phyloP scores from a whole-genome alignment of 345 rosid species.

The Turritis glabra region DNA sequence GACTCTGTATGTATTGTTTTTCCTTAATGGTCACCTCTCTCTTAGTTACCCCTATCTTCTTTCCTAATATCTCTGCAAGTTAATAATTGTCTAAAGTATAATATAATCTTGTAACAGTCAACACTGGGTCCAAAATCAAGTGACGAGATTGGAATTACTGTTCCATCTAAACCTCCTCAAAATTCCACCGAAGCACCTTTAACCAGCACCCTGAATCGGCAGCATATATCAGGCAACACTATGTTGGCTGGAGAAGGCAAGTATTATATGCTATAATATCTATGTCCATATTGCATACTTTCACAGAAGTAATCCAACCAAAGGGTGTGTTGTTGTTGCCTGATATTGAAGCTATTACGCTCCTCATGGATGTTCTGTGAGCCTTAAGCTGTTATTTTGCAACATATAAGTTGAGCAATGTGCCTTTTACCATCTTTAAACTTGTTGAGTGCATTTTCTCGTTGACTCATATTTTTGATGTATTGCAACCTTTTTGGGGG shows the following conservation, averaged over 20 bases:
- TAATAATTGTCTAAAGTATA: conserved; percentile 4
- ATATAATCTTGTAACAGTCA: conserved; percentile 51
- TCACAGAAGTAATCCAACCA: background rate
- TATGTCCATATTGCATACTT: conserved; percentile 18
- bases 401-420: conserved; percentile 15
- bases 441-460: conserved; percentile 14
- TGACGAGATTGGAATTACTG: conserved; percentile 73
- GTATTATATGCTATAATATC: conserved; percentile 32
- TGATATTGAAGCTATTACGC: background rate
- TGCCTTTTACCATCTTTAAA: conserved; percentile 13
- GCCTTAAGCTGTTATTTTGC: conserved; percentile 2
- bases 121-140: conserved; percentile 50
- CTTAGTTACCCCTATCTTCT: conserved; percentile 7
- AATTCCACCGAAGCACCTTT: conserved; percentile 46
- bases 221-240: conserved; percentile 43
- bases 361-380: conserved; percentile 2
- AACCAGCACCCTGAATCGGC: conserved; percentile 46
- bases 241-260: conserved; percentile 61
- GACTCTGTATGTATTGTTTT: conserved; percentile 47
- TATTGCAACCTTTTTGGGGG: background rate
- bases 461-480: background rate
- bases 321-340: conserved; percentile 5
- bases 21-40: conserved; percentile 14
- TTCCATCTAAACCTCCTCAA: conserved; percentile 64
- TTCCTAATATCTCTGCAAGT: conserved; percentile 11